Base-by-base conservation (phyloP, 345 rosid species). In the Pelargonium nanum region DNA sequence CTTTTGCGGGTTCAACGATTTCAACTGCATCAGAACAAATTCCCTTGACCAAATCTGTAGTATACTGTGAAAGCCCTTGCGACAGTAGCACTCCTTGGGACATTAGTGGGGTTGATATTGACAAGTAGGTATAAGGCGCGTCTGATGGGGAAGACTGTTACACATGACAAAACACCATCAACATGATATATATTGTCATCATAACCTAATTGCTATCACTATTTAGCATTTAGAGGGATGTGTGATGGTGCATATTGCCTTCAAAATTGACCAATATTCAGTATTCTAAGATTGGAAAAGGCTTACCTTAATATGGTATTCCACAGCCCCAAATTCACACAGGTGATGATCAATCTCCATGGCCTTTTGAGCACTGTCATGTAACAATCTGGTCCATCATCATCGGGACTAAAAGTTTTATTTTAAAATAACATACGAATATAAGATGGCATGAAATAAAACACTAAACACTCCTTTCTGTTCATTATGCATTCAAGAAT, bases 241-340 rank as follows among this genome's bases (percentile, higher is more conserved):
- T n/a, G n/a, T n/a, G n/a, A n/a, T n/a, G n/a, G n/a, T n/a, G n/a
- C n/a, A n/a, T n/a, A n/a, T n/a, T n/a, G n/a, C n/a, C n/a, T n/a
- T n/a, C n/a, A n/a, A n/a, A n/a, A n/a, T n/a, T n/a, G n/a, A n/a
- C n/a, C n/a, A n/a, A n/a, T n/a, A n/a, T n/a, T n/a, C n/a, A n/a
- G n/a, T n/a, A n/a, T n/a, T n/a, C n/a, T n/a, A n/a, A n/a, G n/a
- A n/a, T n/a, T n/a, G 15, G 48, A 9, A 0, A 6, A 55, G 28
- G 32, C 34, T 73, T 70, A 87, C 97, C 93, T 77, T 78, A 65
- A 91, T 56, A 60, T 85, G 89, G 80, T 91, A 91, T 66, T 81
- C 87, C 40, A 85, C 85, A 12, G 86, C 85, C 56, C 94, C 96
- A 58, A 91, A 84, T 67, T 85, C 91, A 24, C 75, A 77, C 71